A percentile compares a stretch with the other conserved stretches of the same genome.
Conservation (phyloP, 768 basidiomycete genomes). For the Pleurotus pulmonarius region DNA sequence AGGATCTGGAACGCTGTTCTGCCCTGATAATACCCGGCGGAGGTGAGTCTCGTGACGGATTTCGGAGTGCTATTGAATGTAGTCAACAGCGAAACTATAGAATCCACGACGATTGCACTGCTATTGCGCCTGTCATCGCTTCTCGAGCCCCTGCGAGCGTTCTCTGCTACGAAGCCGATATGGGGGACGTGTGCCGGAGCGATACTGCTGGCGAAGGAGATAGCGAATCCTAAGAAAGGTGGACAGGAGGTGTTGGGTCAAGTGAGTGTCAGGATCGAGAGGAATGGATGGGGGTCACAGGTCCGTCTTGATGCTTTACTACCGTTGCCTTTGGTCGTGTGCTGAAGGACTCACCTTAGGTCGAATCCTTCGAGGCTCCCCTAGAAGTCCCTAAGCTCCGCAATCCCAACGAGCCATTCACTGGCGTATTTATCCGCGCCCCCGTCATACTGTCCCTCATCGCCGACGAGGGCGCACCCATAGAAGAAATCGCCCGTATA, state of each 20-base stretch:
- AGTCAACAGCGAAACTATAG: constrained; percentile 30
- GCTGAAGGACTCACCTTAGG: constrained; percentile 32
- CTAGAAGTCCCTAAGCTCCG: constrained; percentile 62
- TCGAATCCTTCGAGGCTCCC: constrained; percentile 88
- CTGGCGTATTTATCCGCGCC: constrained; percentile 91
- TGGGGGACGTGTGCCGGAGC: constrained; percentile 98
- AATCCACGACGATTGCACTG: constrained; percentile 90
- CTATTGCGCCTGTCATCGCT: constrained; percentile 72
- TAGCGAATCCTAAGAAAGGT: constrained; percentile 77
- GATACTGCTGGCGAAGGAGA: constrained; percentile 74
- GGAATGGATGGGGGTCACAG: constrained; percentile 95
- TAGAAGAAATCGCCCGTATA: constrained; percentile 70
- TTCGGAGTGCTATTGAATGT: background rate
- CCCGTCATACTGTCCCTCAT: constrained; percentile 49
- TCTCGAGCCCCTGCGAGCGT: constrained; percentile 73
- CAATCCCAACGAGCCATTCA: constrained; percentile 60
- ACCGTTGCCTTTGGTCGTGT: background rate
- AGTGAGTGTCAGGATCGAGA: constrained; percentile 71
- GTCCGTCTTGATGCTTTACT: constrained; percentile 35
- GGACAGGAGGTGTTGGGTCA: constrained; percentile 86
- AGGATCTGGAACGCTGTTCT: constrained; percentile 74
- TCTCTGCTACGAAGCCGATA: constrained; percentile 68
- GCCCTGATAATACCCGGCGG: constrained; percentile 94
- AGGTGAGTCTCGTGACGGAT: constrained; percentile 36
- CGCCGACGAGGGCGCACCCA: constrained; percentile 41